Evolutionary conservation across 352 stramenopile species (phyloP), one percentile per base, ranked within the genome.

Genomic region (Pythium graminicola): DNA sequence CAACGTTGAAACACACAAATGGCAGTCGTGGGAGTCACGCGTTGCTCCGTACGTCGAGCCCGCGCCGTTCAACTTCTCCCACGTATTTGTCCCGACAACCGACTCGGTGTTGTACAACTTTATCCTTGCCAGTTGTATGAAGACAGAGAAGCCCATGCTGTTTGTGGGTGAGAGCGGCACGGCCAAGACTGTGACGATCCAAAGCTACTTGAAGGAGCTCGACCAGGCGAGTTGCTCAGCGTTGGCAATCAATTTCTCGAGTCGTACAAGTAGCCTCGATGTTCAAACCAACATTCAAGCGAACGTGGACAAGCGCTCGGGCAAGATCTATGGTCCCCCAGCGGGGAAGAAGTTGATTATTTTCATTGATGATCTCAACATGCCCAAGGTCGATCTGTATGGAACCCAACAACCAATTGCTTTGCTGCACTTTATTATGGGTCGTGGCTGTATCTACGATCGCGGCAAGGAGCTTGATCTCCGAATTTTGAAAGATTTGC

Each of bases 361-460:
- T 31, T 98, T 98, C 58, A 90, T 98, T 0, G 94, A 98, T 57
- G 94, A 98, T 54, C 82, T 98, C 1, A 98, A 98, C 60, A 76
- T 98, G 16, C 94, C 94, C 0, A 70, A 93, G 1, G 84, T 97
- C 0, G 94, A 98, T 44, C 79, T 95, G 50, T 98, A 98, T 51
- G 94, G 94, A 3, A 92, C 94, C 0, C 94, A 98, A 58, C 70
- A 89, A 0, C 91, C 94, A 0, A 94, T 98, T 24, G 94, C 98
- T 62, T 62, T 98, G 13, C 57, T 98, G 43, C 76, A 94, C 0
- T 92, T 98, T 40, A 96, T 98, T 48, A 70, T 98, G 0, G 94
- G 98, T 54, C 96, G 96, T 48, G 91, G 94, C 17, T 93, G 94
- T 4, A 97, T 98, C 52, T 98, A 98, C 70, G 94, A 98, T 57